A percentile compares a stretch with the other conserved stretches of the same genome.
Conservation (phyloP, 805 yeast genomes). For the Cephaloascus fragrans region DNA sequence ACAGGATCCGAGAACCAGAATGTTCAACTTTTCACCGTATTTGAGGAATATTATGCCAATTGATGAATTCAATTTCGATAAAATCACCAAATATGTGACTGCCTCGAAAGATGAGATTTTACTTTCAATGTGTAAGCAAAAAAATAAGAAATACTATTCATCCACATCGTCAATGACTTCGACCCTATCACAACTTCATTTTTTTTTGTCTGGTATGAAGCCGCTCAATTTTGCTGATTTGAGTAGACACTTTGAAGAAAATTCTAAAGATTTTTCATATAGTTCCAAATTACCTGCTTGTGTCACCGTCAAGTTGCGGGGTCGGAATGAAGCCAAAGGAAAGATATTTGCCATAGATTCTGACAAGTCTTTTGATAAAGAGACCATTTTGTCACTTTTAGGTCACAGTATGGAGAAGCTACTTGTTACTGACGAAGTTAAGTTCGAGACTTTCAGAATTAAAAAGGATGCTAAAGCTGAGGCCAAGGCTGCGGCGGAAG, state of each 20-base stretch:
- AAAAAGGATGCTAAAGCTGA: too few species aligned
- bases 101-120: conserved; percentile 58
- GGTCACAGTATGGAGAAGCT: conserved; percentile 77
- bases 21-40: conserved; percentile 56
- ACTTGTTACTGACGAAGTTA: conserved; percentile 50
- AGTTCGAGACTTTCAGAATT: conserved; percentile 25
- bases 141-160: conserved; percentile 41
- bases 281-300: conserved; percentile 45
- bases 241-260: conserved; percentile 33
- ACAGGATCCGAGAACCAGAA: conserved; percentile 69
- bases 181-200: conserved; percentile 65
- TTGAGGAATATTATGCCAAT: conserved; percentile 52
- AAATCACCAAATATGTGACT: conserved; percentile 47
- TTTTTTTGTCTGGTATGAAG: conserved; percentile 51
- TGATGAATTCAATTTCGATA: conserved; percentile 55
- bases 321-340: conserved; percentile 13
- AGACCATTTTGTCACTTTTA: conserved; percentile 56
- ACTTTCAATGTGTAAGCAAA: conserved; percentile 31
- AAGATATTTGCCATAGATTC: conserved; percentile 55
- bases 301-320: conserved; percentile 43
- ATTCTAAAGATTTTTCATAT: conserved; percentile 22
- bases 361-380: conserved; percentile 59
- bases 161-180: conserved; percentile 89
- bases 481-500: conserved; percentile 9
- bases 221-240: conserved; percentile 36